A percentile compares a stretch with the other conserved stretches of the same genome.
These are phyloP conservation scores for Beverwykella pulmonaria DNA, from an alignment of 495 filamentous ascomycete genomes.

Conservation along the genomic window DNA sequence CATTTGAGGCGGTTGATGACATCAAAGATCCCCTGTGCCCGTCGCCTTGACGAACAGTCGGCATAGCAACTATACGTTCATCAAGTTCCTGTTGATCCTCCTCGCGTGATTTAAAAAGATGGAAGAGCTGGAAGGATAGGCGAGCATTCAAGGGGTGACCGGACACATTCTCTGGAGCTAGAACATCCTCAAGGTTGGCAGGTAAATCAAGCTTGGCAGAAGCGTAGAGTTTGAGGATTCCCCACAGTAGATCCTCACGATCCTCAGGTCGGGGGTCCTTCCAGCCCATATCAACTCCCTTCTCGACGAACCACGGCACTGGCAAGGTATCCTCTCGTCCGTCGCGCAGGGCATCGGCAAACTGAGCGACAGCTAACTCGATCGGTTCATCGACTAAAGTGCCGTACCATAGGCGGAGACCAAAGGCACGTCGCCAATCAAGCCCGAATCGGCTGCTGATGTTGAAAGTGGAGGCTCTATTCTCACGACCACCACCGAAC, in stretches of 20 bases:
- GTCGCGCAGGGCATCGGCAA: conserved; percentile 62
- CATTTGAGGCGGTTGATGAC: conserved; percentile 17
- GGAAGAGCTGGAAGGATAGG: conserved; percentile 78
- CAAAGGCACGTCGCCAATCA: conserved; percentile 92
- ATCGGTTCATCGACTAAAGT: conserved; percentile 67
- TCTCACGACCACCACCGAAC: conserved; percentile 68
- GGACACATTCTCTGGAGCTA: conserved; percentile 61
- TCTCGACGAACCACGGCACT: conserved; percentile 61
- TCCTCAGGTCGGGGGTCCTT: conserved; percentile 54
- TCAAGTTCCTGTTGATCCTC: conserved; percentile 42
- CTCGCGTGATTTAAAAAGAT: conserved; percentile 49
- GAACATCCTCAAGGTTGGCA: conserved; percentile 58
- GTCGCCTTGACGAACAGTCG: conserved; percentile 15
- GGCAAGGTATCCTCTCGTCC: conserved; percentile 64
- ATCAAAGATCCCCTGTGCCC: conserved; percentile 12
- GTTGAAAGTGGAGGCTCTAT: conserved; percentile 72
- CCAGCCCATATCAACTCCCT: conserved; percentile 52
- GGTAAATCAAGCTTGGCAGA: conserved; percentile 48
- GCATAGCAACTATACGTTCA: conserved; percentile 23
- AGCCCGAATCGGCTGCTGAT: conserved; percentile 80
- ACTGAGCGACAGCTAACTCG: conserved; percentile 69
- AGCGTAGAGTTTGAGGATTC: conserved; percentile 75
- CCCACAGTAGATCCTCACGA: conserved; percentile 81
- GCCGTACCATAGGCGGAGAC: conserved; percentile 83
- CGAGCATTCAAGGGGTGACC: conserved; percentile 71